Conservation (phyloP, 768 basidiomycete species). For the Mycena polygramma region DNA sequence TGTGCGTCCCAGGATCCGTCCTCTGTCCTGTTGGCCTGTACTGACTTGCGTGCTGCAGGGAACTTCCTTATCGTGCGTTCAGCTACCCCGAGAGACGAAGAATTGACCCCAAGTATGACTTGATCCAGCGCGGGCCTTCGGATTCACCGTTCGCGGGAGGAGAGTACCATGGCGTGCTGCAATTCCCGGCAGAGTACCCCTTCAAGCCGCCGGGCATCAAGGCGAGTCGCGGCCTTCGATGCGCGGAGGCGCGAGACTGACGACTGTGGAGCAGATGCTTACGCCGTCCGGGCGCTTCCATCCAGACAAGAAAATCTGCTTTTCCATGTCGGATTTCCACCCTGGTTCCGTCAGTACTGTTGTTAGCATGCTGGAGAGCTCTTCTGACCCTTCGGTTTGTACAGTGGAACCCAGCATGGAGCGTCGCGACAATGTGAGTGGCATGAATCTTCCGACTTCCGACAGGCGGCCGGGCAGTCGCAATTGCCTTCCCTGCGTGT, state of each 20-base stretch:
- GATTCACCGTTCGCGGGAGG: conserved; percentile 93
- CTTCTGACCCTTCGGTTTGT: conserved; percentile 9
- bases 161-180: conserved; percentile 93
- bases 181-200: conserved; percentile 95
- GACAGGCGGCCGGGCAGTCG: background rate
- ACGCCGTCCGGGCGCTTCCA: conserved; percentile 93
- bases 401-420: conserved; percentile 97
- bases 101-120: conserved; percentile 4
- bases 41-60: conserved; percentile 64
- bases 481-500: background rate
- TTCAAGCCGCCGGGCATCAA: conserved; percentile 98
- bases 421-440: conserved; percentile 91
- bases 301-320: conserved; percentile 96
- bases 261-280: conserved; percentile 71
- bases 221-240: conserved; percentile 56
- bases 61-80: conserved; percentile 90
- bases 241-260: background rate
- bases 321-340: conserved; percentile 98
- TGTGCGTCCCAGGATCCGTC: conserved; percentile 67
- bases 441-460: conserved; percentile 8
- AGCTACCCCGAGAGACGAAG: conserved; percentile 4
- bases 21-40: conserved; percentile 4
- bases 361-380: conserved; percentile 17
- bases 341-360: conserved; percentile 79
- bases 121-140: conserved; percentile 86